phyloP scores from a whole-genome alignment of 768 basidiomycete genomes.

The Serendipita vermifera region DNA sequence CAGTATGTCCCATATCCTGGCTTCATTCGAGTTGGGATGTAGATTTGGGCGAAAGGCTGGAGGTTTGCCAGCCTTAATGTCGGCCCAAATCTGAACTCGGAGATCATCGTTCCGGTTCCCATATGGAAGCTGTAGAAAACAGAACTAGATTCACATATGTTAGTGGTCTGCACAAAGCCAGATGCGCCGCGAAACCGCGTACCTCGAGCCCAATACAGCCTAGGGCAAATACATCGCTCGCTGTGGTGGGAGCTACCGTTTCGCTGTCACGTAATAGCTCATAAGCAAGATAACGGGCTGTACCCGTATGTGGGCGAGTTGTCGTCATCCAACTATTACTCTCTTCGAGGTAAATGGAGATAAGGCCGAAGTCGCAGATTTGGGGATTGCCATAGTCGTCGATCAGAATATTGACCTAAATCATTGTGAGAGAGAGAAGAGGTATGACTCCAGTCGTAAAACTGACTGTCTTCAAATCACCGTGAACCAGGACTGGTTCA shows the following conservation, averaged over 20 bases:
- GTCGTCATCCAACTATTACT: not conserved
- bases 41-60: not conserved
- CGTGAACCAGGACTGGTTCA: not conserved
- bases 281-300: not conserved
- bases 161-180: not conserved
- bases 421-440: not conserved
- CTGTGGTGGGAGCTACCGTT: not conserved
- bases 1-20: not conserved
- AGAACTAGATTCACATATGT: not conserved
- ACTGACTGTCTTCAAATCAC: not conserved
- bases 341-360: not conserved
- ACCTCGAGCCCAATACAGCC: slow-evolving; percentile 2
- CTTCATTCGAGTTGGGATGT: not conserved
- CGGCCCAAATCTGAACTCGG: not conserved
- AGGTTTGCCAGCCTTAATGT: not conserved
- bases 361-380: not conserved
- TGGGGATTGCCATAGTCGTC: not conserved
- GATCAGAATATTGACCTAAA: not conserved
- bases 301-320: not conserved
- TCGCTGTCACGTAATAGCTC: not conserved
- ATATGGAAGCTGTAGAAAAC: not conserved
- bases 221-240: not conserved
- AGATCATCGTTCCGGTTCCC: not conserved
- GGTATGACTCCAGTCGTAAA: not conserved
- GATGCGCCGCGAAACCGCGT: not conserved